These are phyloP conservation scores for Jatropha multifida DNA, from an alignment of 441 rosid species.

Conservation along the genomic window DNA sequence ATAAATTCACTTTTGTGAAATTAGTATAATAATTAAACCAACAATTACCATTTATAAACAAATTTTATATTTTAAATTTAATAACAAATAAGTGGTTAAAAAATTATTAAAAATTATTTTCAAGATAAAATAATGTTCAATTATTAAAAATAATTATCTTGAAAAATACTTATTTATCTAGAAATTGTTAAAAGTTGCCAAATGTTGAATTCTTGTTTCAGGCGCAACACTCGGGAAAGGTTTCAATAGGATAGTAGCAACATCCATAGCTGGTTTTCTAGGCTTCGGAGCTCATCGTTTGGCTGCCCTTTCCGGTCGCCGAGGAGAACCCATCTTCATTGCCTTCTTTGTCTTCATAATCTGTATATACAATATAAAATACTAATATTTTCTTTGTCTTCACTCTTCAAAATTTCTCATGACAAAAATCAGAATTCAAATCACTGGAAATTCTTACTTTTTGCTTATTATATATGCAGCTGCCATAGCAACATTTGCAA, in stretches of 20 bases:
- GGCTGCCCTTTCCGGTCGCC: slow-evolving; percentile 50
- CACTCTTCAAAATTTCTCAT: too few species aligned
- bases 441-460: background rate
- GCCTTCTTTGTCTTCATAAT: slow-evolving; percentile 56
- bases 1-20: too few species aligned
- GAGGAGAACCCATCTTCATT: slow-evolving; percentile 57
- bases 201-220: slow-evolving; percentile 10
- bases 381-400: too few species aligned
- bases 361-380: slow-evolving; percentile 31
- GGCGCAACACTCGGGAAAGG: slow-evolving; percentile 85
- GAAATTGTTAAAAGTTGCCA: too few species aligned
- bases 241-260: slow-evolving; percentile 62
- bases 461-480: slow-evolving; percentile 36
- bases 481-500: slow-evolving; percentile 48
- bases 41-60: too few species aligned
- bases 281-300: slow-evolving; percentile 69
- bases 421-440: background rate
- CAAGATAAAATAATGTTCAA: too few species aligned
- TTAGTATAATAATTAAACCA: too few species aligned
- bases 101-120: too few species aligned
- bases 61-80: too few species aligned
- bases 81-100: too few species aligned
- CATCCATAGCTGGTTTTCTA: slow-evolving; percentile 53
- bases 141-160: too few species aligned
- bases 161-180: too few species aligned